phyloP scores from a whole-genome alignment of 2,329 filamentous ascomycete species.

The Colletotrichum sp. region DNA sequence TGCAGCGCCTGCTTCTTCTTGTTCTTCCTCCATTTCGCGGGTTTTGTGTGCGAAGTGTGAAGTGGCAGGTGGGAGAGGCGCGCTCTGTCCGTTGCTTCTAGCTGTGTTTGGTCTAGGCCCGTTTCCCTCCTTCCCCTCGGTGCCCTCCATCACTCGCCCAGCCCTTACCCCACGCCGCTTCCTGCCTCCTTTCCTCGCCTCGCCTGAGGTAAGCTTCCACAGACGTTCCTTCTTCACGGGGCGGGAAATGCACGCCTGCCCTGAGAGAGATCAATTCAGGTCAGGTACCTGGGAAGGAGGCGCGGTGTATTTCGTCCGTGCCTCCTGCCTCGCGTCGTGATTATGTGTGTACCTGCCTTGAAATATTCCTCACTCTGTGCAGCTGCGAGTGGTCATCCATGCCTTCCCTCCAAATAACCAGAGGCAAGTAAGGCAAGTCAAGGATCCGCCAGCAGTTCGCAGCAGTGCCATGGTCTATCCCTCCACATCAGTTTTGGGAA shows the following conservation, averaged over 20 bases:
- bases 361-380: background rate
- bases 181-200: background rate
- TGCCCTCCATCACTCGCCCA: background rate
- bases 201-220: background rate
- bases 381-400: background rate
- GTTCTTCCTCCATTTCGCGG: background rate
- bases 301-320: background rate
- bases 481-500: background rate
- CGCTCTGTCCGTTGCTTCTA: background rate
- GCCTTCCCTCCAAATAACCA: background rate
- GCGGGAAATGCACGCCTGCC: background rate
- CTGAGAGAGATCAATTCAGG: background rate
- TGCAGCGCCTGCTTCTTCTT: background rate
- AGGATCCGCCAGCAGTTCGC: background rate
- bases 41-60: background rate
- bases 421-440: background rate
- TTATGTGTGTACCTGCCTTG: background rate
- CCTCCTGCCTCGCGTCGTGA: background rate
- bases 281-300: background rate
- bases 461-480: background rate
- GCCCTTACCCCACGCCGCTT: background rate
- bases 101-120: background rate
- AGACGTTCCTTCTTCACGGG: background rate
- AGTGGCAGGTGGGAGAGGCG: slow-evolving; percentile 6
- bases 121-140: background rate